Conservation (phyloP, 2,329 filamentous ascomycete genomes). For the Phoma herbarum region DNA sequence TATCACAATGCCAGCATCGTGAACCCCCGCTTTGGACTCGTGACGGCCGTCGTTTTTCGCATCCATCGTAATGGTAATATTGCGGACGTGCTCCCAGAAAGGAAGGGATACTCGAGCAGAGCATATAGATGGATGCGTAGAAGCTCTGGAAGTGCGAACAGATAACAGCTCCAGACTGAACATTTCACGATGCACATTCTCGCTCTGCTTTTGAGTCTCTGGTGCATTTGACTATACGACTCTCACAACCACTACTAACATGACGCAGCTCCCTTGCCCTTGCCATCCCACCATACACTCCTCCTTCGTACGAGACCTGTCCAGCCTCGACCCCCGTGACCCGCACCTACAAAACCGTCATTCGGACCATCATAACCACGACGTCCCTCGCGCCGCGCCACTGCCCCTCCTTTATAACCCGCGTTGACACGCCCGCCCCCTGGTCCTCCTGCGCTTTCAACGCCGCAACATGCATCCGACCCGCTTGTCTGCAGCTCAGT, state of each 20-base stretch:
- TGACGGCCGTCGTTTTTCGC: constrained; percentile 3
- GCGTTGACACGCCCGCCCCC: constrained; percentile 26
- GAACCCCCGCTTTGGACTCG: constrained; percentile 1
- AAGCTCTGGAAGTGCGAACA: neutral
- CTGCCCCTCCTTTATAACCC: constrained; percentile 28
- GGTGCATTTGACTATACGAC: neutral
- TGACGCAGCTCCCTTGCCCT: constrained; percentile 9
- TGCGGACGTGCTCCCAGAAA: neutral
- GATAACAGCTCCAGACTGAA: neutral
- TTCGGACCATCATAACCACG: constrained; percentile 18
- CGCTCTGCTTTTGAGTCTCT: neutral
- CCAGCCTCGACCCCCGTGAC: constrained; percentile 24
- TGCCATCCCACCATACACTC: constrained; percentile 12
- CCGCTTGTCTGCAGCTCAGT: constrained; percentile 18
- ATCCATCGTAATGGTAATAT: constrained; percentile 4
- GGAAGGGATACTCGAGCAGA: neutral
- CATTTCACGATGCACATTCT: constrained; percentile 1
- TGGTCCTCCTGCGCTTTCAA: constrained; percentile 28
- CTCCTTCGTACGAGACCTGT: constrained; percentile 20
- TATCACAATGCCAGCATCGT: neutral
- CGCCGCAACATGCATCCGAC: constrained; percentile 19
- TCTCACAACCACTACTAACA: neutral
- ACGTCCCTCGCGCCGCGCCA: constrained; percentile 15
- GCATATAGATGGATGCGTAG: neutral
- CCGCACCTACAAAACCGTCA: constrained; percentile 14